Evolutionary conservation across 73 alveolate genomes (phyloP), one percentile per base, ranked within the genome.

Genomic region (Stentor roeselii): DNA sequence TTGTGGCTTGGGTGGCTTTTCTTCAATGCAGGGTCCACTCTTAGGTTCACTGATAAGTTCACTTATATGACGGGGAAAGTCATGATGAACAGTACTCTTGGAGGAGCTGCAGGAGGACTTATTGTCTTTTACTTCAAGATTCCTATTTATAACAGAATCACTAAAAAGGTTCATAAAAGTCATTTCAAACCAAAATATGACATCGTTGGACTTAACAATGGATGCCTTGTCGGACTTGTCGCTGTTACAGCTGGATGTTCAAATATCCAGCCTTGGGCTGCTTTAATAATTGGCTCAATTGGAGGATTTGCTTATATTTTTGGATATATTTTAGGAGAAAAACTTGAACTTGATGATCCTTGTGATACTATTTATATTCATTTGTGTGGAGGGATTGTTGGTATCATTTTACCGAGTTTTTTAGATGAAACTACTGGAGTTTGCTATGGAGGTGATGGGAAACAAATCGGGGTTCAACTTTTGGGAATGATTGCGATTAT

Each of bases 1-100:
- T 83, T 89, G 27, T 89, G 92, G 92, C 84, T 86, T 3, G 95
- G 93, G 40, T 89, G 92, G 92, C 59, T 89, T 4, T 37, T 86
- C 67, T 89, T 89, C 86, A 89, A 89, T 82, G 92, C 90, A 3
- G 95, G 95, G 6, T 32, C 85, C 35, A 36, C 89, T 60, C 34
- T 59, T 39, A 82, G 61, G 11, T n/a, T 89, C n/a, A 27, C 60
- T 38, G 82, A 14, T 31, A 58, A 60, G 31, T 32, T 78, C 59
- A 76, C 85, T 3, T 50, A 59, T 39, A 61, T 35, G 35, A 85
- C 92, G 15, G 86, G 85, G 2, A 67, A 74, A 76, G 88, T 78
- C 75, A 78, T 89, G 36, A 86, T 89, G 90, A 89, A 89, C 60
- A 82, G 92, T 21, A 59, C 82, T n/a, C 30, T 89, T 15, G 67